These are phyloP conservation scores for Pythium rishiriense DNA, from an alignment of 352 stramenopile genomes.

Conservation along the genomic window DNA sequence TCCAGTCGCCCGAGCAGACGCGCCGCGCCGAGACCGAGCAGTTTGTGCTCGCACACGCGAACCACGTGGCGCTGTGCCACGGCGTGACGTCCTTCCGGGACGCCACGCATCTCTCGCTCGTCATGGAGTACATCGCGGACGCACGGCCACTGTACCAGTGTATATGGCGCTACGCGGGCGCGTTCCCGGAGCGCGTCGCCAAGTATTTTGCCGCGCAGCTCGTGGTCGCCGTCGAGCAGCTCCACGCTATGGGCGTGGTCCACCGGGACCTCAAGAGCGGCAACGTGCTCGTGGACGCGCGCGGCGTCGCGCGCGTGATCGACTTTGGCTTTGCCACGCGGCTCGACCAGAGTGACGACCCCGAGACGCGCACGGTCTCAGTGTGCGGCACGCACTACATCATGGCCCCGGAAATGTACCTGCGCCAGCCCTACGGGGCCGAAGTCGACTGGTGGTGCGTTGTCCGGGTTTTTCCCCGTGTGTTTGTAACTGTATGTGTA, in stretches of 20 bases:
- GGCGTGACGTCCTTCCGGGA: slow-evolving; percentile 34
- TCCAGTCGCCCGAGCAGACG: slow-evolving; percentile 43
- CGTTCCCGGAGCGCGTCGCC: slow-evolving; percentile 54
- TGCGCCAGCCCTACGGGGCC: slow-evolving; percentile 33
- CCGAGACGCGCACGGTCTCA: slow-evolving; percentile 30
- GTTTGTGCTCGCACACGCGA: slow-evolving; percentile 36
- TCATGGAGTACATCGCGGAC: slow-evolving; percentile 59
- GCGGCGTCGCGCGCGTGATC: slow-evolving; percentile 57
- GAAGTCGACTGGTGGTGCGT: slow-evolving; percentile 74
- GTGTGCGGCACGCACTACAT: slow-evolving; percentile 76
- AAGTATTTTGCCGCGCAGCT: slow-evolving; percentile 70
- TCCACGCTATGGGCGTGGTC: slow-evolving; percentile 59
- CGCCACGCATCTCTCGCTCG: slow-evolving; percentile 27
- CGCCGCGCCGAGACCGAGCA: slow-evolving; percentile 45
- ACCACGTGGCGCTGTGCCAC: slow-evolving; percentile 44
- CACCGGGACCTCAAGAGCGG: slow-evolving; percentile 84
- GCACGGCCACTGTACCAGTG: slow-evolving; percentile 69
- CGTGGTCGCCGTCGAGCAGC: slow-evolving; percentile 51
- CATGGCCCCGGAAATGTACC: slow-evolving; percentile 72
- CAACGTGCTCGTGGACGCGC: slow-evolving; percentile 55
- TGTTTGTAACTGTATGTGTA: neutral
- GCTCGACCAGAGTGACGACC: neutral
- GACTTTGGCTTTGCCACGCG: slow-evolving; percentile 66
- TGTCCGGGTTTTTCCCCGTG: neutral
- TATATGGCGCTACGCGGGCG: slow-evolving; percentile 51